Percentiles rank a stretch among this genome's conserved stretches.
phyloP scores from a whole-genome alignment of 2,329 filamentous ascomycete genomes.

The Mycosphaerella arachidis region DNA sequence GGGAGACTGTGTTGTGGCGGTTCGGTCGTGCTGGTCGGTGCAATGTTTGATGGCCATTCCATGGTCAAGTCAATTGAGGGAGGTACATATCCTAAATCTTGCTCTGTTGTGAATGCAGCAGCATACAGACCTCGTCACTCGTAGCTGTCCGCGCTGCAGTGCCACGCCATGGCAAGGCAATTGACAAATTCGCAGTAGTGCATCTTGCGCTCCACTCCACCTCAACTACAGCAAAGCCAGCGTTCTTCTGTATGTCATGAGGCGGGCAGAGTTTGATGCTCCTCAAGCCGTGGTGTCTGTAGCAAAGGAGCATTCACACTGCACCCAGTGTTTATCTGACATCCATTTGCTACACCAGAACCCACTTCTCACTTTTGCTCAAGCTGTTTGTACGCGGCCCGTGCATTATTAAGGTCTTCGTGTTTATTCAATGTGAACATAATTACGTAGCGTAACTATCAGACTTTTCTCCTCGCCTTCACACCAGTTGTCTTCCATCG shows the following conservation, averaged over 20 bases:
- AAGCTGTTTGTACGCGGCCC: background rate
- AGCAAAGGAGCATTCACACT: background rate
- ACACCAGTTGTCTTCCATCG: background rate
- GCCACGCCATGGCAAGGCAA: background rate
- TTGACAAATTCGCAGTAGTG: background rate
- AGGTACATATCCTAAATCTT: background rate
- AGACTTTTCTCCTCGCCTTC: background rate
- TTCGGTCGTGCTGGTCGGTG: background rate
- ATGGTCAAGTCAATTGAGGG: background rate
- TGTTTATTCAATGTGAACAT: slow-evolving; percentile 19
- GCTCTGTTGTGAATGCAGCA: background rate
- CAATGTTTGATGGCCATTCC: background rate
- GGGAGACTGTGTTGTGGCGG: background rate
- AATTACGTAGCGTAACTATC: slow-evolving; percentile 19
- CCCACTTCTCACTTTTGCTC: background rate
- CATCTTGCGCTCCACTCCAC: background rate
- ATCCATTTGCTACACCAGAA: background rate
- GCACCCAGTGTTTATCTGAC: background rate
- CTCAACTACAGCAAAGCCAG: background rate
- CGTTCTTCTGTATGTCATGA: background rate
- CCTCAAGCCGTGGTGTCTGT: background rate
- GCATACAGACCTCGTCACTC: background rate
- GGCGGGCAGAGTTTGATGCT: background rate
- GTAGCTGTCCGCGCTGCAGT: background rate
- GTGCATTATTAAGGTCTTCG: background rate